Evolutionary conservation across 257 asterid genomes (phyloP).

Genomic region (Oldenlandia corymbosa): DNA sequence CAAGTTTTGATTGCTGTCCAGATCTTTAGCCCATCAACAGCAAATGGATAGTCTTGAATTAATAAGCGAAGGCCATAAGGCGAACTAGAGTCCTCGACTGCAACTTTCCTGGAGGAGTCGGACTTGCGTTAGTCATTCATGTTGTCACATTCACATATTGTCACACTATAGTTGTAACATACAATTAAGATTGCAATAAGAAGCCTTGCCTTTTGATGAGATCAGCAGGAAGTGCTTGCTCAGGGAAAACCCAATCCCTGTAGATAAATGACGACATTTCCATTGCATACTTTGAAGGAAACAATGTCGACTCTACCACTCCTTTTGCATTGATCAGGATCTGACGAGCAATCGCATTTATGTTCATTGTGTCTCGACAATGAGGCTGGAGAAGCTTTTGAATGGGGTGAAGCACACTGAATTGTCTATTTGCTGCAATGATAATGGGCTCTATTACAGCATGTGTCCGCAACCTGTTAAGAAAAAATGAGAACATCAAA

Average conservation of each 20-base stretch:
- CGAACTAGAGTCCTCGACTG: conserved; percentile 48
- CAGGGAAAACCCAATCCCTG: conserved; percentile 62
- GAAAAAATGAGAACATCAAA: not conserved
- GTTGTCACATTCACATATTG: no score
- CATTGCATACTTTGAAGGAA: conserved; percentile 54
- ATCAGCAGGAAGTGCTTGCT: conserved; percentile 71
- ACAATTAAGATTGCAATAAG: not conserved
- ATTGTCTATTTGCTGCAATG: conserved; percentile 66
- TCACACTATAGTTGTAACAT: no score
- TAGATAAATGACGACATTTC: conserved; percentile 58
- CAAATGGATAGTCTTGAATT: conserved; percentile 72
- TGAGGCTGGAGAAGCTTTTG: conserved; percentile 80
- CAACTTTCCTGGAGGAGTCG: conserved; percentile 45
- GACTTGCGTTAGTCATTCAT: no score
- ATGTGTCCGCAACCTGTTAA: conserved; percentile 65
- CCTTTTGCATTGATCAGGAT: conserved; percentile 59
- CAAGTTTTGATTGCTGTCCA: conserved; percentile 73
- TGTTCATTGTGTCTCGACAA: conserved; percentile 63
- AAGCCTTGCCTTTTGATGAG: conserved; percentile 52
- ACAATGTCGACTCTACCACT: conserved; percentile 51
- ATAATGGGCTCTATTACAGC: conserved; percentile 74
- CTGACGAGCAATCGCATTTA: conserved; percentile 71
- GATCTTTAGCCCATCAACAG: conserved; percentile 73
- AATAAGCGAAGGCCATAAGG: conserved; percentile 57
- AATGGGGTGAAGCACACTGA: conserved; percentile 72